Base-by-base conservation (phyloP, 371 early-diverging fungal genomes). In the Dentiscutata heterogama region DNA sequence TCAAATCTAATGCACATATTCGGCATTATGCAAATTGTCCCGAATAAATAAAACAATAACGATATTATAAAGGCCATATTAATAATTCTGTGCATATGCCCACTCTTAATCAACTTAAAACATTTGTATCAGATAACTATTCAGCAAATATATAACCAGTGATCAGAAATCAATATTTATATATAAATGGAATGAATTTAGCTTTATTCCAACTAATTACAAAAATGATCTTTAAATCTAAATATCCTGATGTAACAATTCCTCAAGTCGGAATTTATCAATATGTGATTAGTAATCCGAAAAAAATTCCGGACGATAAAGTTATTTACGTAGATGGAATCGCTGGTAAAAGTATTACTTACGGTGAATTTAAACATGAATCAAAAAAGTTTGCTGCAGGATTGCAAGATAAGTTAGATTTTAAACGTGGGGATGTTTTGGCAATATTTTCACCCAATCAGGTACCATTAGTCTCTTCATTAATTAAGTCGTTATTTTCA, bases 401-500 rank as follows among this genome's bases (percentile, higher is more conserved):
- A 31, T 87, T 97, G 18, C 87, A 89, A 85, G 89, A 93, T 78
- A 68, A 13, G 4, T 82, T 77, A 50, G 85, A 86, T 1, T 89
- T 96, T 50, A 83, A 91, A 64, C 85, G 85, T 74, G 92, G 93
- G 60, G 92, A 95, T 53, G 92, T 92, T 0, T 85, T 96, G 18
- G 93, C 91, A 61, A 83, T 95, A 16, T 91, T 89, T 58, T 86
- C 94, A 3, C 94, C 92, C 51, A 97, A 96, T 87, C 90, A 91
- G 84, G 90, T 93, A 88, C 20, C 4, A 11, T 22, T 16, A 7
- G 18, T 60, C 4, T 22, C 0, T 60, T 60, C 27, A 60, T 20
- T 22, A 8, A 20, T 22, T 25, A 14, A 0, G 25, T 64, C 13
- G 3, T 8, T 64, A 4, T 27, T 5, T 27, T 70, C 56, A 25